phyloP scores from a whole-genome alignment of 106 monocot species.

The Dendrobium huoshanense region DNA sequence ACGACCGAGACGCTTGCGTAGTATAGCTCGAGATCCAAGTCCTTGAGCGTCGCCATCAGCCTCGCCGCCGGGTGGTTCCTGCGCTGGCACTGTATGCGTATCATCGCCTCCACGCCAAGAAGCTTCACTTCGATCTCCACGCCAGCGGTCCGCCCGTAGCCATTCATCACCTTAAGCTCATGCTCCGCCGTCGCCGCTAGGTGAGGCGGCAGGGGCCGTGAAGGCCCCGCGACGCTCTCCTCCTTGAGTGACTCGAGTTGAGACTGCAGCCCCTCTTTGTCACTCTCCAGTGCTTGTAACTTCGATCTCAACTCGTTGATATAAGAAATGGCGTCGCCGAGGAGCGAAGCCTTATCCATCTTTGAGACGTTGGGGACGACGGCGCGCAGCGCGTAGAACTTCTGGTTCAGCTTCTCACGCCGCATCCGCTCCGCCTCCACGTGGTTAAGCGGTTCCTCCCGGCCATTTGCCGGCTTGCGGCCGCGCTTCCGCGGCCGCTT shows the following conservation, averaged over 20 bases:
- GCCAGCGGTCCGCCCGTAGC: constrained; percentile 15
- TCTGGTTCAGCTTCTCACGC: constrained; percentile 91
- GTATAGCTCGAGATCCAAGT: constrained; percentile 50
- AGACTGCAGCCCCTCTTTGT: constrained; percentile 31
- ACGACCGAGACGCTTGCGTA: constrained; percentile 64
- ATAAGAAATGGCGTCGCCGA: constrained; percentile 81
- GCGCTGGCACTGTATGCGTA: constrained; percentile 46
- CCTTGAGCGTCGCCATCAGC: constrained; percentile 45
- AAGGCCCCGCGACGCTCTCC: not conserved
- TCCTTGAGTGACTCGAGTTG: constrained; percentile 43
- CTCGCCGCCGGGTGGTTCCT: constrained; percentile 56
- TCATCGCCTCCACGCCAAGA: constrained; percentile 49
- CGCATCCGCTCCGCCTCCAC: constrained; percentile 89
- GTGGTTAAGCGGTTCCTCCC: constrained; percentile 86
- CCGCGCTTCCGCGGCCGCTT: constrained; percentile 69
- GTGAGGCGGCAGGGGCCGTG: not conserved
- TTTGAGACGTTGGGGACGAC: constrained; percentile 95
- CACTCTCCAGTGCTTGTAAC: constrained; percentile 33
- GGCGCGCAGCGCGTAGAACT: constrained; percentile 87
- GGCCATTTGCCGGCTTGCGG: constrained; percentile 82
- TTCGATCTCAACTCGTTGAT: constrained; percentile 63
- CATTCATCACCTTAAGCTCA: constrained; percentile 9
- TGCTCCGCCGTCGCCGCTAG: not conserved
- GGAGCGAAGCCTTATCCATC: constrained; percentile 97
- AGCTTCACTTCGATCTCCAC: constrained; percentile 66